phyloP scores from a whole-genome alignment of 176 grass and related monocot genomes.

The Poa pratensis region DNA sequence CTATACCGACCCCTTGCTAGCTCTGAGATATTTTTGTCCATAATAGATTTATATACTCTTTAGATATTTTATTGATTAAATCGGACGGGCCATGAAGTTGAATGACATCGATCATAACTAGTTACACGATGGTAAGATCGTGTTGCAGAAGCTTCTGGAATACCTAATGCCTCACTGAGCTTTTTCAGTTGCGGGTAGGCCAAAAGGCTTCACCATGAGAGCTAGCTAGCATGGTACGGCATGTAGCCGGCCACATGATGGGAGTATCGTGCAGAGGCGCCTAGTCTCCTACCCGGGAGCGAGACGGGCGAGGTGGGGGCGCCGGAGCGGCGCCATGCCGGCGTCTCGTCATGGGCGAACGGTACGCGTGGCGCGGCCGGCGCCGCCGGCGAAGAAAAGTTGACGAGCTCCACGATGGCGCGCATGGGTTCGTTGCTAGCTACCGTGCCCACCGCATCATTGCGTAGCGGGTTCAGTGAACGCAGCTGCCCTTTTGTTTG shows the following conservation, averaged over 20 bases:
- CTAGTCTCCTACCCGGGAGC: neutral
- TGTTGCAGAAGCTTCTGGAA: too few relatives aligned
- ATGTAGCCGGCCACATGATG: neutral
- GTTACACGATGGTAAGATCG: too few relatives aligned
- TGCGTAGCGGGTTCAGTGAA: neutral
- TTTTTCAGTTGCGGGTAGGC: conserved; percentile 29
- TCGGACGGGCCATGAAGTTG: too few relatives aligned
- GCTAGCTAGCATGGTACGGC: too few relatives aligned
- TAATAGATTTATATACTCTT: too few relatives aligned
- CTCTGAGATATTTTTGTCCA: too few relatives aligned
- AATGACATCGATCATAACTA: too few relatives aligned
- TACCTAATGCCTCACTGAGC: too few relatives aligned
- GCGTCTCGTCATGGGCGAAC: neutral
- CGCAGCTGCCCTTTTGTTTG: neutral
- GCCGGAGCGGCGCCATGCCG: conserved; percentile 2
- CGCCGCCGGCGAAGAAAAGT: neutral
- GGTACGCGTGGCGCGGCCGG: conserved; percentile 40
- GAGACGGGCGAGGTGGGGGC: neutral
- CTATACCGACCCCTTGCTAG: too few relatives aligned
- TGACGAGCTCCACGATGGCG: neutral
- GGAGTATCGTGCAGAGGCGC: neutral
- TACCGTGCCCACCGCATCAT: too few relatives aligned
- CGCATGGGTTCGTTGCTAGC: neutral
- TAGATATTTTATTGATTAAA: too few relatives aligned
- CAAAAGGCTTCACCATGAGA: conserved; percentile 4